Evolutionary conservation across 2,329 filamentous ascomycete genomes (phyloP).

Genomic region (Diplocarpon rosae): DNA sequence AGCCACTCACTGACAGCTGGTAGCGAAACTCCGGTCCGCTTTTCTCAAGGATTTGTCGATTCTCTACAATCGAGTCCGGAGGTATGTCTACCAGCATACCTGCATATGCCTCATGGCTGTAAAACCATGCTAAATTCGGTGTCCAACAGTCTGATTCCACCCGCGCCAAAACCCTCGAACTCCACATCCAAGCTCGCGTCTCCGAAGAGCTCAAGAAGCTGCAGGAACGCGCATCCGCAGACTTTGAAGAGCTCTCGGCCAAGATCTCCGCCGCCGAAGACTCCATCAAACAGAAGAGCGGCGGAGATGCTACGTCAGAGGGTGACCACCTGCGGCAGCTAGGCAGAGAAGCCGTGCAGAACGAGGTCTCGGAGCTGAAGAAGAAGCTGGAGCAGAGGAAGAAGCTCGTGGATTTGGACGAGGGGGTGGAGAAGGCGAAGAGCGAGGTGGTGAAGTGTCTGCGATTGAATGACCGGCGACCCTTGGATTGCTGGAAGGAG

Average conservation of each 20-base stretch:
- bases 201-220: constrained; percentile 74
- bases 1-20: not conserved
- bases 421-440: constrained; percentile 63
- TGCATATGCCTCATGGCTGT: not conserved
- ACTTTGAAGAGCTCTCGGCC: constrained; percentile 58
- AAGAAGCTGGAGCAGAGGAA: constrained; percentile 50
- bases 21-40: constrained; percentile 52
- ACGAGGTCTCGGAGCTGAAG: constrained; percentile 48
- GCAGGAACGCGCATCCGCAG: constrained; percentile 56
- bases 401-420: constrained; percentile 58
- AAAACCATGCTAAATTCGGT: constrained; percentile 1
- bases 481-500: constrained; percentile 90
- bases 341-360: constrained; percentile 40
- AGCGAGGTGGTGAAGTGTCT: constrained; percentile 70
- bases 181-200: constrained; percentile 81
- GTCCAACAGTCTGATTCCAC: constrained; percentile 71
- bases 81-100: constrained; percentile 37
- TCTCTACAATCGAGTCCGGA: constrained; percentile 75
- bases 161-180: constrained; percentile 71
- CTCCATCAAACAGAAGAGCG: constrained; percentile 1
- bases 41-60: constrained; percentile 75
- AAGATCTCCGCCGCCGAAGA: constrained; percentile 37
- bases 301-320: constrained; percentile 16
- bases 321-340: constrained; percentile 27
- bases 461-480: constrained; percentile 72